phyloP scores from a whole-genome alignment of 441 rosid genomes.

The Arabidopsis lyrata region DNA sequence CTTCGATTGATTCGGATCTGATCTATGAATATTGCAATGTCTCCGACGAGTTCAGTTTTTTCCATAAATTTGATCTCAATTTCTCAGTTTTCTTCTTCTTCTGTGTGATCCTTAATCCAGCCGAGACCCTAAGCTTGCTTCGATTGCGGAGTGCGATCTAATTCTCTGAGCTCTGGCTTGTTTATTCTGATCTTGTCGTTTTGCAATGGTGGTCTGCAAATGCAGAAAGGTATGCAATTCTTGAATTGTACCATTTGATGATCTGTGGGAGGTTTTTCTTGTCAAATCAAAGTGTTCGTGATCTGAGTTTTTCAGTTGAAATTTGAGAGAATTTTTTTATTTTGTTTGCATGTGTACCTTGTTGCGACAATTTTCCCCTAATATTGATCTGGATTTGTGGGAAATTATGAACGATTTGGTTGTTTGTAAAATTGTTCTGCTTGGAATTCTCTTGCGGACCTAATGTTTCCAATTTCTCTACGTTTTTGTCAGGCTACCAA shows the following conservation, averaged over 20 bases:
- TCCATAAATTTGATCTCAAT: not conserved
- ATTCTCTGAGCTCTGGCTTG: conserved; percentile 35
- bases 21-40: not conserved
- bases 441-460: conserved; percentile 2
- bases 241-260: not conserved
- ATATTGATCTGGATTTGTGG: conserved; percentile 20
- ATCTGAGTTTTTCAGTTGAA: no score
- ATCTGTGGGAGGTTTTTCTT: not conserved
- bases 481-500: conserved; percentile 81
- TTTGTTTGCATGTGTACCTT: conserved; percentile 36
- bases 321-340: no score
- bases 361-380: not conserved
- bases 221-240: conserved; percentile 72
- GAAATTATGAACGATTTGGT: conserved; percentile 13
- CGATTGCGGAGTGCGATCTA: not conserved
- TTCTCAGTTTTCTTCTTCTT: not conserved
- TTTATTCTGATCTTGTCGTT: conserved; percentile 21
- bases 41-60: conserved; percentile 9
- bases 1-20: conserved; percentile 22
- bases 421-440: not conserved
- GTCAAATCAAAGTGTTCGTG: not conserved
- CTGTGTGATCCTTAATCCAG: conserved; percentile 26
- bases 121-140: conserved; percentile 32
- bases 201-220: conserved; percentile 93
- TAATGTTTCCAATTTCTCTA: conserved; percentile 2